Evolutionary conservation across 2,329 filamentous ascomycete genomes (phyloP).

Genomic region (Colletotrichum liriopes): DNA sequence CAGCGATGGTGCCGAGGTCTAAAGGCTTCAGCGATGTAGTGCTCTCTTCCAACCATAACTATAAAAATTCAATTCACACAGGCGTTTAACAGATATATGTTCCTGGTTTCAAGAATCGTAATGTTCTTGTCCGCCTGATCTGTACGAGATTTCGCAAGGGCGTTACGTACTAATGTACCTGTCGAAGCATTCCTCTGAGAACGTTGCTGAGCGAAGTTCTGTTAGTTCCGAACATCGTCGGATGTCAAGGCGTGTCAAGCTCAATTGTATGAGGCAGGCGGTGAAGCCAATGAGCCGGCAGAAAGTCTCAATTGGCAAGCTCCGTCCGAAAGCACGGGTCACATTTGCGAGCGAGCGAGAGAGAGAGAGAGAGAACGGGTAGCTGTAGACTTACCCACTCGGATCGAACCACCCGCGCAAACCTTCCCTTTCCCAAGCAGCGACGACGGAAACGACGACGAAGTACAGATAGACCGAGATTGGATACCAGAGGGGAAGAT

Average conservation of each 20-base stretch:
- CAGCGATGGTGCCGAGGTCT: constrained; percentile 9
- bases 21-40: constrained; percentile 18
- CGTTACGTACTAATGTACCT: too few species aligned
- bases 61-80: constrained; percentile 7
- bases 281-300: constrained; percentile 21
- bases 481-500: too few species aligned
- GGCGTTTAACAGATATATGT: constrained; percentile 8
- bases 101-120: too few species aligned
- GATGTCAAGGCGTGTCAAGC: neutral
- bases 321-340: constrained; percentile 36
- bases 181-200: neutral
- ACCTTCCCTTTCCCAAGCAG: neutral
- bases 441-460: constrained; percentile 1
- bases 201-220: neutral
- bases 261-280: constrained; percentile 12
- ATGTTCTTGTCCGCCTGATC: too few species aligned
- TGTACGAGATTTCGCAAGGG: neutral
- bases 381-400: constrained; percentile 31
- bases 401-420: constrained; percentile 38
- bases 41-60: constrained; percentile 10
- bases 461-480: neutral
- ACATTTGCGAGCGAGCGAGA: neutral
- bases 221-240: neutral
- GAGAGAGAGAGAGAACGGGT: constrained; percentile 2
- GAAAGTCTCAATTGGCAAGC: constrained; percentile 42